A percentile compares a stretch with the other conserved stretches of the same genome.
Evolutionary conservation across 228 moss, liverwort and hornwort species (phyloP).

Genomic region (Sphagnum magellanicum): DNA sequence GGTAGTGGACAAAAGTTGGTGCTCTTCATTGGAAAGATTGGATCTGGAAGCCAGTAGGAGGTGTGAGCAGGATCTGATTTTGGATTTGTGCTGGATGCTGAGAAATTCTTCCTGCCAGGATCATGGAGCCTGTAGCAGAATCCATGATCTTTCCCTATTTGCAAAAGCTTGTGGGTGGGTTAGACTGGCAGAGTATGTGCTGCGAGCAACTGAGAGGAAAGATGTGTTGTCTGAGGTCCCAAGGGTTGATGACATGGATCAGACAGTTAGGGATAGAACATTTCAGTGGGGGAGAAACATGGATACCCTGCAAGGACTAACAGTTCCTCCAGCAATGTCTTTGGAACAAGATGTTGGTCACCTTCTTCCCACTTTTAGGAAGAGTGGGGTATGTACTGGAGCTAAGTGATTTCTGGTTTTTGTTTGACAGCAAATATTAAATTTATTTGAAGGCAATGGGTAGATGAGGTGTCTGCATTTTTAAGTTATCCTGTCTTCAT

Average conservation of each 20-base stretch:
- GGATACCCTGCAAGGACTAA: conserved; percentile 20
- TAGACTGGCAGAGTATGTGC: conserved; percentile 59
- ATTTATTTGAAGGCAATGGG: too few species aligned
- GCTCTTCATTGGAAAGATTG: conserved; percentile 69
- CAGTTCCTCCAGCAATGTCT: conserved; percentile 34
- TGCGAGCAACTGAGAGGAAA: conserved; percentile 48
- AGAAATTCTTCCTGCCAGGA: conserved; percentile 30
- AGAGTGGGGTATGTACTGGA: conserved; percentile 30
- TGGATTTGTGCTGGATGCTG: conserved; percentile 83
- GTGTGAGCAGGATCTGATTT: conserved; percentile 55
- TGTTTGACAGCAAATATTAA: background rate
- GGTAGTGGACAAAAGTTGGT: conserved; percentile 63
- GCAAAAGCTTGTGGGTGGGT: conserved; percentile 62
- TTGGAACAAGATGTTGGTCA: conserved; percentile 30
- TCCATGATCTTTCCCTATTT: conserved; percentile 48
- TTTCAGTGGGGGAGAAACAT: conserved; percentile 19
- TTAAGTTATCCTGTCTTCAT: too few species aligned
- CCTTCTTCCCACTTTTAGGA: conserved; percentile 25
- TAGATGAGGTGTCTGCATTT: too few species aligned
- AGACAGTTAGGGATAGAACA: conserved; percentile 24
- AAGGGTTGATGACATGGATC: conserved; percentile 11
- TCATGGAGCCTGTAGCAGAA: conserved; percentile 20
- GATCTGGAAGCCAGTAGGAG: conserved; percentile 49
- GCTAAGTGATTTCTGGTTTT: background rate
- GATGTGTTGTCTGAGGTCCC: conserved; percentile 33